Base-by-base conservation (phyloP, 805 yeast species). In the Maudiozyma turicensis region DNA sequence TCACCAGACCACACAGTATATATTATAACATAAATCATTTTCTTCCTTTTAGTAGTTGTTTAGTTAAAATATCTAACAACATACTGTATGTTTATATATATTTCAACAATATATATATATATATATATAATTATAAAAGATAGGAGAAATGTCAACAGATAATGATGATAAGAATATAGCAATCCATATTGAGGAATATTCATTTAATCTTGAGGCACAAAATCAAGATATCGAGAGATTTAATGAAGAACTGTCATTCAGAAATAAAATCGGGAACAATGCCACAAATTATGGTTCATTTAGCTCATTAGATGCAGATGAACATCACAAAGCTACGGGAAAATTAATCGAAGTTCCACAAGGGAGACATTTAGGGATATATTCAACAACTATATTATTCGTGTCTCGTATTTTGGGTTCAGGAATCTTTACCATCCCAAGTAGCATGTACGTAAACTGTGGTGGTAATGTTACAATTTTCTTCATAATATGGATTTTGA, bases 341-440 rank as follows among this genome's bases (percentile, higher is more conserved):
- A 43, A 49, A 5, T 44, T 50, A 34, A 32, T 52, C 14, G 66
- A 65, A 44, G 69, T 65, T 3, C 90, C 90, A 0, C 88, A 82
- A 55, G 91, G 91, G 1, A 69, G 91, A 38, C 88, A 84, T 63
- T 62, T 85, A 52, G 91, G 91, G 0, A 62, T 82, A 2, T 82
- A 75, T 55, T 80, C 88, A 6, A 81, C 86, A 0, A 72, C 81
- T 40, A 73, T 82, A 42, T 65, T 83, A 50, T 81, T 82, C 56
- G 72, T 85, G 6, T 78, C 86, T 13, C 68, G 90, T 51, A 84
- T 85, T 40, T 69, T 85, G 10, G 93, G 95, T 0, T 81, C 89
- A 0, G 93, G 93, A 0, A 84, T 85, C 8, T 82, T 84, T 68
- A 82, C 89, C 7, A 77, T 82, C 1, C 83, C 90, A 0, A 75